phyloP scores from a whole-genome alignment of 306 rosid genomes.

The Ochetophila trinervis region DNA sequence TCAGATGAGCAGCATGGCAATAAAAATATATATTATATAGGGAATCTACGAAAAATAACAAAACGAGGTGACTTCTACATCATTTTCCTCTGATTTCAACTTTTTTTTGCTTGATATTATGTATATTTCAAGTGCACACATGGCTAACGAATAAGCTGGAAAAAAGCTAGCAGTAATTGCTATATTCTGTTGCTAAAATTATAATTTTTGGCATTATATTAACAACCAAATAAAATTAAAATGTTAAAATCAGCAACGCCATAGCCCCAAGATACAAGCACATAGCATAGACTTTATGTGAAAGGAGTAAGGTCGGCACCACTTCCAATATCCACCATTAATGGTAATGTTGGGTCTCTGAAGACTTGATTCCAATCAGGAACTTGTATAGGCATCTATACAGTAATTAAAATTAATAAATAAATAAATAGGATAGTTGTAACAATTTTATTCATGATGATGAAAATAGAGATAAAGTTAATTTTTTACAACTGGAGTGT shows the following conservation, averaged over 20 bases:
- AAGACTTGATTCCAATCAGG: conserved; percentile 81
- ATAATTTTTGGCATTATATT: neutral
- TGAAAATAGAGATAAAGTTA: neutral
- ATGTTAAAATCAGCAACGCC: neutral
- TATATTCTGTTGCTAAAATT: neutral
- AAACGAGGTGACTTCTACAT: no score
- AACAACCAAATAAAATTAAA: no score
- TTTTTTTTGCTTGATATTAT: neutral
- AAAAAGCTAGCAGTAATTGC: neutral
- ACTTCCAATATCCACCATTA: conserved; percentile 90
- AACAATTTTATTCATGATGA: neutral
- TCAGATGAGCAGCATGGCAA: neutral
- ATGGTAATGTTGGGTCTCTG: conserved; percentile 81
- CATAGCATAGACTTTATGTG: neutral
- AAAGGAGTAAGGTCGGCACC: conserved; percentile 36
- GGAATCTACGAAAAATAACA: neutral
- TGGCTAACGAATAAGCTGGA: neutral
- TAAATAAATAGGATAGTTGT: neutral
- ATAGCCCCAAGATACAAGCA: neutral
- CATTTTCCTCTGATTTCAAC: neutral
- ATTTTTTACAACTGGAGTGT: neutral
- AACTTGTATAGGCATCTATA: conserved; percentile 59
- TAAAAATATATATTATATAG: neutral
- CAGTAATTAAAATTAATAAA: neutral
- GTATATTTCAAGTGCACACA: neutral